These are phyloP conservation scores for Stenocarpella maydis DNA, from an alignment of 2,329 filamentous ascomycete genomes.

Conservation along the genomic window DNA sequence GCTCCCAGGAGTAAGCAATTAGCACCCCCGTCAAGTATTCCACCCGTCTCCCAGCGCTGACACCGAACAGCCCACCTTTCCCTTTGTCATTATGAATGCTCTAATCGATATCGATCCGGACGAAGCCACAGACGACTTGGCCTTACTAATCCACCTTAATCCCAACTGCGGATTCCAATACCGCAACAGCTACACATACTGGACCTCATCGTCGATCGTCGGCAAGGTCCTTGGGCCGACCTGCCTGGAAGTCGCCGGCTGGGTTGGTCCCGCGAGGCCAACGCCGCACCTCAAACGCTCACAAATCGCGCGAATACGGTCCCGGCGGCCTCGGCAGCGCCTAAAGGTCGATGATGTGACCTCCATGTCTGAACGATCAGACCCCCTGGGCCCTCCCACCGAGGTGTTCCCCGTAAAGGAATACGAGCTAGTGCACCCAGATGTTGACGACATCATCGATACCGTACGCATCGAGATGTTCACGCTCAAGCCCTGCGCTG, in stretches of 20 bases:
- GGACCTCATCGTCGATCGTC: slow-evolving; percentile 75
- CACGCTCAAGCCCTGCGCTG: slow-evolving; percentile 59
- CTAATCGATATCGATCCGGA: slow-evolving; percentile 79
- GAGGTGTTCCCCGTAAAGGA: slow-evolving; percentile 71
- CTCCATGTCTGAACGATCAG: slow-evolving; percentile 72
- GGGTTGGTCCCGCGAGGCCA: slow-evolving; percentile 76
- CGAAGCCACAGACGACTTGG: slow-evolving; percentile 69
- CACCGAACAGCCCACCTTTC: slow-evolving; percentile 61
- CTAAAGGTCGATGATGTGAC: slow-evolving; percentile 68
- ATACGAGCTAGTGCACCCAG: slow-evolving; percentile 68
- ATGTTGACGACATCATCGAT: slow-evolving; percentile 66
- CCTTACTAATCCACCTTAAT: slow-evolving; percentile 72
- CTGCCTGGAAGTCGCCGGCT: slow-evolving; percentile 74
- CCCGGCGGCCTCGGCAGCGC: slow-evolving; percentile 63
- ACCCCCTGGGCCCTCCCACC: slow-evolving; percentile 72
- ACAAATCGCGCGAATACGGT: slow-evolving; percentile 74
- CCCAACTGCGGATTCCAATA: slow-evolving; percentile 80
- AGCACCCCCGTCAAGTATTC: not conserved
- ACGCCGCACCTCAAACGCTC: slow-evolving; percentile 72
- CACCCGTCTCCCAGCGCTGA: not conserved
- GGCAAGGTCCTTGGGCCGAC: slow-evolving; percentile 79
- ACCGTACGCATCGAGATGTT: slow-evolving; percentile 75
- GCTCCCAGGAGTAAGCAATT: slow-evolving; percentile 68
- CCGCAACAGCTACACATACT: slow-evolving; percentile 77
- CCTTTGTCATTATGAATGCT: slow-evolving; percentile 81